These are phyloP conservation scores for Fusarium nematophilum DNA, from an alignment of 2,329 filamentous ascomycete genomes.

Conservation along the genomic window DNA sequence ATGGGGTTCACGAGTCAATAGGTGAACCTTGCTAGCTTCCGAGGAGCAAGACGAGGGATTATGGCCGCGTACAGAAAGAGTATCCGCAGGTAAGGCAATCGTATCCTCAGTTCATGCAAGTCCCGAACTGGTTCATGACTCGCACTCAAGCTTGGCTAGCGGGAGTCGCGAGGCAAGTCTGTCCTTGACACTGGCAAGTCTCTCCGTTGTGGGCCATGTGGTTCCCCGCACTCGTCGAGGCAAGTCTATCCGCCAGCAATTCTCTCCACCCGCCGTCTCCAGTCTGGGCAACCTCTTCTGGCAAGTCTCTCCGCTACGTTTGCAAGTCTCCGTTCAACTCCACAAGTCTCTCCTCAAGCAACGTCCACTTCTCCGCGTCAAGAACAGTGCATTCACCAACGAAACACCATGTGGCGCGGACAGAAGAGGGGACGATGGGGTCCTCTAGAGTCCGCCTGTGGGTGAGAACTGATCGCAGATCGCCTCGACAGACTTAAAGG, in stretches of 20 bases:
- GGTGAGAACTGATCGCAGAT: conserved; percentile 6
- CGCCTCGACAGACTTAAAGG: background rate
- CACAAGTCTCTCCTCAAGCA: too few relatives aligned
- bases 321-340: too few relatives aligned
- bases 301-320: too few relatives aligned
- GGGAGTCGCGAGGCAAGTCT: background rate
- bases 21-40: background rate
- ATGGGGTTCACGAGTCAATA: background rate
- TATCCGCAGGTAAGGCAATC: background rate
- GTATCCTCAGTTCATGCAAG: background rate
- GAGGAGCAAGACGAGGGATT: background rate
- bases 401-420: too few relatives aligned
- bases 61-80: background rate
- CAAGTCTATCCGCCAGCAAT: background rate
- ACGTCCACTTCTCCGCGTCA: too few relatives aligned
- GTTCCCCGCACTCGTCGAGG: background rate
- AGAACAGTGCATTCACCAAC: too few relatives aligned
- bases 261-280: too few relatives aligned
- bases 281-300: too few relatives aligned
- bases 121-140: background rate
- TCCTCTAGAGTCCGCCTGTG: too few relatives aligned
- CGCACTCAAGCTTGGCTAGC: too few relatives aligned
- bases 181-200: background rate
- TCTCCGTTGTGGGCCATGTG: background rate
- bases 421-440: too few relatives aligned